phyloP scores from a whole-genome alignment of 2,329 filamentous ascomycete species.

The Xylariaceae sp. region DNA sequence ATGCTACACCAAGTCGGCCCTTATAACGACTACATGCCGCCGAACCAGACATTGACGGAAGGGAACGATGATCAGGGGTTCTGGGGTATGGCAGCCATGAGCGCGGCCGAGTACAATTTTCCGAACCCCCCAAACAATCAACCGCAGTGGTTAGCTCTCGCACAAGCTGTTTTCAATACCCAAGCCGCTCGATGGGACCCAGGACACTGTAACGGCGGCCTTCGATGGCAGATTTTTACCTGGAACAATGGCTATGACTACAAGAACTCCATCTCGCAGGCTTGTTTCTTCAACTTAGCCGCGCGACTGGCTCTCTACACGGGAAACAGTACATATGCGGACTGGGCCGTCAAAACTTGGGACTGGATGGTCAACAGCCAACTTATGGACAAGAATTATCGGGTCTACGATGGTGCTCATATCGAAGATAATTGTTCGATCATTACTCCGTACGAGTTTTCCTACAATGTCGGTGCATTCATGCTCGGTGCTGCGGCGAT shows the following conservation, averaged over 20 bases:
- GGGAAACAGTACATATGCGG: constrained; percentile 68
- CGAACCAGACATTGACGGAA: constrained; percentile 63
- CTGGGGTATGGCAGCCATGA: constrained; percentile 68
- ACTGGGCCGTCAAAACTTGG: constrained; percentile 73
- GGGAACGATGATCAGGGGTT: constrained; percentile 76
- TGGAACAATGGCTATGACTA: constrained; percentile 81
- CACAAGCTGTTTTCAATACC: constrained; percentile 77
- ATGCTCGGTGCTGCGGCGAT: constrained; percentile 65
- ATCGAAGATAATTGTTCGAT: constrained; percentile 54
- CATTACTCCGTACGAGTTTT: constrained; percentile 61
- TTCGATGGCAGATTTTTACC: constrained; percentile 80
- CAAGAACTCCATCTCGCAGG: constrained; percentile 64
- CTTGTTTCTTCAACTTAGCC: constrained; percentile 58
- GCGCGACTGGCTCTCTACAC: constrained; percentile 74
- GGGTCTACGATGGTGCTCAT: constrained; percentile 60
- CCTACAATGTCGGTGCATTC: constrained; percentile 65
- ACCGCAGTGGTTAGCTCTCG: constrained; percentile 67
- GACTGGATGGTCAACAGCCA: constrained; percentile 59
- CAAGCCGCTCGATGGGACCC: constrained; percentile 71
- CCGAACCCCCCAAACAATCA: constrained; percentile 52
- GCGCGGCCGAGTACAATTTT: constrained; percentile 66
- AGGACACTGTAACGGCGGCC: constrained; percentile 65
- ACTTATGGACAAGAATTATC: constrained; percentile 57
- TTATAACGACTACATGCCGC: constrained; percentile 72
- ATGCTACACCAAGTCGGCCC: constrained; percentile 72